Conservation (phyloP, 164 flowering plant species). For the Aristolochia fimbriata region DNA sequence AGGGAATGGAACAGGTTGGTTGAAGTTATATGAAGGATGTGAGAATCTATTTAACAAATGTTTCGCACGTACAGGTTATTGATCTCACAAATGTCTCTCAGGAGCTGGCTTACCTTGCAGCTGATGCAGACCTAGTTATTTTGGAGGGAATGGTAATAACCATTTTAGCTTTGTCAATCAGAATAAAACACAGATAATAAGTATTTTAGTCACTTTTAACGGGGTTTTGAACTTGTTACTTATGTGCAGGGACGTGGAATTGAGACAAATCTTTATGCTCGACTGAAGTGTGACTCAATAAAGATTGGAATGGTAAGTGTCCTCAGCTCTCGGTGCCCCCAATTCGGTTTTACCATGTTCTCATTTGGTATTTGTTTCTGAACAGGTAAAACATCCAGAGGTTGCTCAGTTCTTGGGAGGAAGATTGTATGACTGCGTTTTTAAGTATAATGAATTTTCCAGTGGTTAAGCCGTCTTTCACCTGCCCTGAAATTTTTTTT, state of each 20-base stretch:
- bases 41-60: no score
- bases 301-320: conserved; percentile 87
- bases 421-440: conserved; percentile 89
- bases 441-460: conserved; percentile 70
- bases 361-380: background rate
- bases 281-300: conserved; percentile 85
- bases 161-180: background rate
- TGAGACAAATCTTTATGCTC: conserved; percentile 95
- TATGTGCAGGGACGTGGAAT: conserved; percentile 87
- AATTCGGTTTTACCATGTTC: background rate
- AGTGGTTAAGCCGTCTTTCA: background rate
- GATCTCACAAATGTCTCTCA: conserved; percentile 78
- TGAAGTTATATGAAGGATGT: no score
- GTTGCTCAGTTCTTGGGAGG: conserved; percentile 99
- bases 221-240: no score
- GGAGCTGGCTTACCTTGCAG: conserved; percentile 77
- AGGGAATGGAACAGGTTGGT: no score
- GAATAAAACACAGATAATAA: no score
- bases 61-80: conserved; percentile 48
- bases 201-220: no score
- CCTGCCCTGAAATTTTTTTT: background rate
- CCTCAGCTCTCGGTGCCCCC: background rate
- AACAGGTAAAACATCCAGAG: conserved; percentile 92
- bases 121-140: conserved; percentile 86
- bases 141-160: conserved; percentile 91